A percentile compares a stretch with the other conserved stretches of the same genome.
phyloP scores from a whole-genome alignment of 2,329 filamentous ascomycete genomes.

The Fusarium penzigii region DNA sequence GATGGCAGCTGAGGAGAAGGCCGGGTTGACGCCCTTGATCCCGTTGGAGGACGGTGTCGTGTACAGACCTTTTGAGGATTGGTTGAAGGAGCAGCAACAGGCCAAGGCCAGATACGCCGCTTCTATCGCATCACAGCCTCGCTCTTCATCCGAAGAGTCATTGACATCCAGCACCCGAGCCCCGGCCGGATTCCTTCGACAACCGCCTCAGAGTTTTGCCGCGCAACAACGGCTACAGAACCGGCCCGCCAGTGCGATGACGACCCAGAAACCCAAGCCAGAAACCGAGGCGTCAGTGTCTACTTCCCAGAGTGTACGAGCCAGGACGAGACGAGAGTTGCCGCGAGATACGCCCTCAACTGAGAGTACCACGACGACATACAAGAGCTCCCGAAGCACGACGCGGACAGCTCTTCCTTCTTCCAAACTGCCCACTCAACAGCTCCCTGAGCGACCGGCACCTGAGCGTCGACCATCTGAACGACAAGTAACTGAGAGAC shows the following conservation, averaged over 20 bases:
- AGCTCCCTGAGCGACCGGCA: constrained; percentile 17
- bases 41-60: constrained; percentile 63
- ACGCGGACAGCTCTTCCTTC: constrained; percentile 30
- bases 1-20: constrained; percentile 68
- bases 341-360: constrained; percentile 24
- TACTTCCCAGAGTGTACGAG: constrained; percentile 34
- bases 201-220: constrained; percentile 65
- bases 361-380: constrained; percentile 22
- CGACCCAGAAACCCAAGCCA: constrained; percentile 28
- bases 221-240: constrained; percentile 64
- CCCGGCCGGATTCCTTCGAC: constrained; percentile 48
- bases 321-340: constrained; percentile 30
- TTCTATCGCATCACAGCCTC: constrained; percentile 31
- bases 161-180: constrained; percentile 35
- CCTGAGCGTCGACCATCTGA: constrained; percentile 8
- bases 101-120: constrained; percentile 35
- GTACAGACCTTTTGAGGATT: constrained; percentile 65
- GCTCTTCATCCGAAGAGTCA: constrained; percentile 37
- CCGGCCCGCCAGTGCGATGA: constrained; percentile 38
- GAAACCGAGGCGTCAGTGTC: constrained; percentile 24
- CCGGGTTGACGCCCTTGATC: constrained; percentile 63
- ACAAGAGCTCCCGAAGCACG: constrained; percentile 32
- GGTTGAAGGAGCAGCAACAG: constrained; percentile 54
- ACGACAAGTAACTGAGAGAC: constrained; percentile 25
- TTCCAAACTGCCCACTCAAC: constrained; percentile 29